Conservation (phyloP, 176 grass and related monocot species). For the Oryza rufipogon region DNA sequence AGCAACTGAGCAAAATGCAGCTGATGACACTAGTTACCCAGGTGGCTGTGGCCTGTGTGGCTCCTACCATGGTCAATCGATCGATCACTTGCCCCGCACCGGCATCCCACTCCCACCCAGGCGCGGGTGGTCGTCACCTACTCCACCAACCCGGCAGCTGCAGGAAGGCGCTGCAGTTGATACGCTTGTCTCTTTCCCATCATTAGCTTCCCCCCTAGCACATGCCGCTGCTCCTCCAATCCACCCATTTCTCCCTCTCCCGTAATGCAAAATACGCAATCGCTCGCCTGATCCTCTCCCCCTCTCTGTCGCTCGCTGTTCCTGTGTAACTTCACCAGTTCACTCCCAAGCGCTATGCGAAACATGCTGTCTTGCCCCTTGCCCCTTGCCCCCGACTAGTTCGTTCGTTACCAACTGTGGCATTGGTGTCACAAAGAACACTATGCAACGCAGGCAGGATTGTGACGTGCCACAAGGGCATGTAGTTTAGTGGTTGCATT, state of each 20-base stretch:
- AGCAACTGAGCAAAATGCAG: no score
- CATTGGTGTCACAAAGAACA: no score
- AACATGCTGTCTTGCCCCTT: not conserved
- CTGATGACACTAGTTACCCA: no score
- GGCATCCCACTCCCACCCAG: not conserved
- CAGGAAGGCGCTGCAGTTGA: slow-evolving; percentile 30
- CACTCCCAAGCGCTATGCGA: not conserved
- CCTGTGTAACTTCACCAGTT: not conserved
- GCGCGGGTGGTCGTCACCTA: slow-evolving; percentile 1
- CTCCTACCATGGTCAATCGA: not conserved
- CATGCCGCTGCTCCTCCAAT: slow-evolving; percentile 11
- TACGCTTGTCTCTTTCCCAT: slow-evolving; percentile 44
- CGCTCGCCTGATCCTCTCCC: no score
- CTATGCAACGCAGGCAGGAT: no score
- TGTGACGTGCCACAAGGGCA: no score
- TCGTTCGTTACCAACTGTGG: not conserved
- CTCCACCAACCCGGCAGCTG: slow-evolving; percentile 37
- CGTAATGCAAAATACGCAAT: not conserved
- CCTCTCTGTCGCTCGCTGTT: slow-evolving; percentile 8
- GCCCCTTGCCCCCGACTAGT: no score
- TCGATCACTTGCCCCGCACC: not conserved
- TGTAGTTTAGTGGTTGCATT: no score
- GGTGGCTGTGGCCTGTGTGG: no score
- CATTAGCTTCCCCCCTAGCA: slow-evolving; percentile 24
- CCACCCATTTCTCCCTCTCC: not conserved